Evolutionary conservation across 371 early-diverging fungal genomes (phyloP).

Genomic region (Massospora cicadina): DNA sequence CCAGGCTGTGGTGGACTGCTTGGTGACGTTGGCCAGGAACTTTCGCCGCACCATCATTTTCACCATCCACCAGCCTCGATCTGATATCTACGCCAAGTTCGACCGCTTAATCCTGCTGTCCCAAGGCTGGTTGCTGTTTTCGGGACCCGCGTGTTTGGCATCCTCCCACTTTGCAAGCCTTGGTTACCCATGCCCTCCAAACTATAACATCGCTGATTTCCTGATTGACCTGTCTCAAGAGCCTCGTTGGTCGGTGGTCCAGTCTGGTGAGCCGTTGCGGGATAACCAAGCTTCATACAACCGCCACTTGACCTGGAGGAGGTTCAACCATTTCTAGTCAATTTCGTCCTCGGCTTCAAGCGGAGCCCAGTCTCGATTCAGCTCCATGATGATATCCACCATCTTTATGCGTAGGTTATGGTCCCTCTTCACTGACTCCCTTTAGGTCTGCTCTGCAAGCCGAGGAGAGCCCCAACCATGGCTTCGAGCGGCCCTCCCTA

Average conservation of each 20-base stretch:
- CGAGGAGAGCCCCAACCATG: conserved; percentile 27
- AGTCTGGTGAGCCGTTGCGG: background rate
- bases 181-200: conserved; percentile 68
- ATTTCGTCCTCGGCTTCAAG: conserved; percentile 3
- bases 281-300: background rate
- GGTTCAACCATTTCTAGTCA: background rate
- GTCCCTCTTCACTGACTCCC: conserved; percentile 8
- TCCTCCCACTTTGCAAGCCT: conserved; percentile 38
- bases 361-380: background rate
- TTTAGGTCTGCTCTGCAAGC: conserved; percentile 17
- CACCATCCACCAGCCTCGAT: conserved; percentile 91
- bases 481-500: conserved; percentile 17
- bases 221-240: conserved; percentile 50
- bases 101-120: conserved; percentile 73
- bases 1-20: conserved; percentile 66
- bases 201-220: conserved; percentile 87
- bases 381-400: conserved; percentile 1
- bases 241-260: background rate
- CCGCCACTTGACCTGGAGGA: background rate
- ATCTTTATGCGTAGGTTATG: conserved; percentile 14
- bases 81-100: conserved; percentile 77
- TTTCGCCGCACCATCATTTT: conserved; percentile 78
- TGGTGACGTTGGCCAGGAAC: conserved; percentile 59
- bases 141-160: conserved; percentile 37
- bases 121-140: conserved; percentile 63